phyloP scores from a whole-genome alignment of 495 filamentous ascomycete genomes.

The Talaromyces wortmannii region DNA sequence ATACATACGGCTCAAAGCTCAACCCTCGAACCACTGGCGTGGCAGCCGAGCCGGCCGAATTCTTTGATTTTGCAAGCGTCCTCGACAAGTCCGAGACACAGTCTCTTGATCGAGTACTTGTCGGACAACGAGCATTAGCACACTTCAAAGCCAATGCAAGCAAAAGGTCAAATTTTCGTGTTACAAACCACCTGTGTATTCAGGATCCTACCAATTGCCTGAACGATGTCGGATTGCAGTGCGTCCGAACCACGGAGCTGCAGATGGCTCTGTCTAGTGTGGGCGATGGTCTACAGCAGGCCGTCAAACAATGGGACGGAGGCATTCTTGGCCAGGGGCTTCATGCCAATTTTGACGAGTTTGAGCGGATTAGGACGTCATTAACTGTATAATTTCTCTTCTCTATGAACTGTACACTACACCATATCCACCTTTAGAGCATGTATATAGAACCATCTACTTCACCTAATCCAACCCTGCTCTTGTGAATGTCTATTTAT shows the following conservation, averaged over 20 bases:
- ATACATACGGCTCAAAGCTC: slow-evolving; percentile 37
- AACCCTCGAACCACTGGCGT: slow-evolving; percentile 40
- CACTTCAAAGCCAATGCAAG: slow-evolving; percentile 25
- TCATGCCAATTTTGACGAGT: slow-evolving; percentile 27
- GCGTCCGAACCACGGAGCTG: slow-evolving; percentile 22
- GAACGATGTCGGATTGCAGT: slow-evolving; percentile 47
- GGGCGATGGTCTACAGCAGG: slow-evolving; percentile 11
- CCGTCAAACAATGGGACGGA: slow-evolving; percentile 16
- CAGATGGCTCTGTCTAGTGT: slow-evolving; percentile 19
- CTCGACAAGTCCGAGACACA: slow-evolving; percentile 8
- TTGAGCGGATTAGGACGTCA: slow-evolving; percentile 8
- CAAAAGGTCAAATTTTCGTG: slow-evolving; percentile 14
- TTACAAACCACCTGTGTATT: slow-evolving; percentile 37
- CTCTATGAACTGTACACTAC: neutral
- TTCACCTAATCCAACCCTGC: too few relatives aligned
- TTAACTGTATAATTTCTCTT: neutral
- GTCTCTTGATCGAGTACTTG: slow-evolving; percentile 13
- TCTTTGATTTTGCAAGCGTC: slow-evolving; percentile 25
- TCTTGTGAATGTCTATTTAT: too few relatives aligned
- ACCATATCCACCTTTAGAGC: neutral
- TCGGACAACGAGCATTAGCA: slow-evolving; percentile 34
- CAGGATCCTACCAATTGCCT: slow-evolving; percentile 53
- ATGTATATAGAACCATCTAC: too few relatives aligned
- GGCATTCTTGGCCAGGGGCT: slow-evolving; percentile 21
- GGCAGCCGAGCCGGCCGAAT: slow-evolving; percentile 40